Conservation (phyloP, 2,329 filamentous ascomycete species). For the Penicillium sp. region DNA sequence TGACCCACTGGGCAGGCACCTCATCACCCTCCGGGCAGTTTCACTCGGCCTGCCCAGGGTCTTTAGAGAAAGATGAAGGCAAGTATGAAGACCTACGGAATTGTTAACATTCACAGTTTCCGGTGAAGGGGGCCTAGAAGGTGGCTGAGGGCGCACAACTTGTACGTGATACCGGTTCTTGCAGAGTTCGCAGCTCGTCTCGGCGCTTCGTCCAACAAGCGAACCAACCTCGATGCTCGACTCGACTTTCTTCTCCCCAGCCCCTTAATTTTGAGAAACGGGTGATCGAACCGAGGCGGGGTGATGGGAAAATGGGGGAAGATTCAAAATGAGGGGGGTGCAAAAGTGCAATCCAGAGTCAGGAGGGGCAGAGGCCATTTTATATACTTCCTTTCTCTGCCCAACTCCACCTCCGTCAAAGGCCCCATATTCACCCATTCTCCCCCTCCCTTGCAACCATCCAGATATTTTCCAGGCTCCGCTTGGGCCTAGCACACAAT, state of each 20-base stretch:
- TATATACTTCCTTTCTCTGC: slow-evolving; percentile 18
- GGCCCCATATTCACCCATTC: slow-evolving; percentile 4
- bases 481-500: slow-evolving; percentile 19
- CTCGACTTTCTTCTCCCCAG: slow-evolving; percentile 19
- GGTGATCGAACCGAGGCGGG: slow-evolving; percentile 1
- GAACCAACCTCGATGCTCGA: slow-evolving; percentile 19
- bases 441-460: slow-evolving; percentile 8
- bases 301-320: not conserved
- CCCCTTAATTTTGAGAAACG: slow-evolving; percentile 23
- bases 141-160: not conserved
- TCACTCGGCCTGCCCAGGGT: not conserved
- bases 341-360: not conserved
- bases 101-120: not conserved
- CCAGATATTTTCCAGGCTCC: slow-evolving; percentile 17
- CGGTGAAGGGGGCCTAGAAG: not conserved
- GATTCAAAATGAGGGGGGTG: not conserved
- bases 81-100: slow-evolving; percentile 4
- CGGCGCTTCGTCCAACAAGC: slow-evolving; percentile 10
- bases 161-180: slow-evolving; percentile 18
- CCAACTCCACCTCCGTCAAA: slow-evolving; percentile 16
- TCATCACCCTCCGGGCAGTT: not conserved
- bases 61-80: not conserved
- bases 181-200: slow-evolving; percentile 19
- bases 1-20: not conserved
- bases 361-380: slow-evolving; percentile 12